phyloP scores from a whole-genome alignment of 192 early-diverging fungal species.

The Paraglomus brasilianum region DNA sequence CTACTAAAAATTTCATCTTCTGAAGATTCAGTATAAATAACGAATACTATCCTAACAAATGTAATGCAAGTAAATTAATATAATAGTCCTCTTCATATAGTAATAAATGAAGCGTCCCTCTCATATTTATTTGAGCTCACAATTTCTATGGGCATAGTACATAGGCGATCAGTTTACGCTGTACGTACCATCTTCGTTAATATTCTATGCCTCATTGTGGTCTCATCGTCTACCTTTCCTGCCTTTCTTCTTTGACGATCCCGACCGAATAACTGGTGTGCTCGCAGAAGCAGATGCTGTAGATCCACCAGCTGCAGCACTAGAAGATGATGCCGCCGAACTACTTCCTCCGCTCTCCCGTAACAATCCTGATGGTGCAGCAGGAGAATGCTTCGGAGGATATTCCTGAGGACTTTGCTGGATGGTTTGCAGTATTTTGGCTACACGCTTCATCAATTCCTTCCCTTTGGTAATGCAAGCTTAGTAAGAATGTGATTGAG shows the following conservation, averaged over 20 bases:
- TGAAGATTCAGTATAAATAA: too few relatives aligned
- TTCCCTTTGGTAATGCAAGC: constrained; percentile 3
- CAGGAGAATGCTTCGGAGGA: constrained; percentile 29
- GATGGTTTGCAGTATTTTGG: constrained; percentile 4
- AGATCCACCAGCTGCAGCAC: neutral
- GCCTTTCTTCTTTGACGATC: constrained; percentile 24
- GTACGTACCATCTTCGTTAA: too few relatives aligned
- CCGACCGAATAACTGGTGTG: neutral
- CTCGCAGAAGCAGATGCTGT: neutral
- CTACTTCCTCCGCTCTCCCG: neutral
- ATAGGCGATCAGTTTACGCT: too few relatives aligned
- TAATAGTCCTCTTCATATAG: too few relatives aligned
- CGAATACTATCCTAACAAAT: too few relatives aligned
- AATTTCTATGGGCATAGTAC: too few relatives aligned
- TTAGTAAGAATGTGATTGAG: neutral
- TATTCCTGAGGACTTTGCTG: constrained; percentile 24
- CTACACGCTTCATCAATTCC: constrained; percentile 23
- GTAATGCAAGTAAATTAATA: too few relatives aligned
- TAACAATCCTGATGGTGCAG: constrained; percentile 4
- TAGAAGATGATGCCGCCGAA: neutral
- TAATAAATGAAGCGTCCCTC: too few relatives aligned
- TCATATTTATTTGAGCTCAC: too few relatives aligned
- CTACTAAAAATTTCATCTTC: too few relatives aligned
- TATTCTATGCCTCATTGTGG: too few relatives aligned
- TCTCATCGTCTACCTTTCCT: constrained; percentile 27